A percentile compares a stretch with the other conserved stretches of the same genome.
These are phyloP conservation scores for Pilatotrama ljubarskyi DNA, from an alignment of 768 basidiomycete genomes.

Conservation along the genomic window DNA sequence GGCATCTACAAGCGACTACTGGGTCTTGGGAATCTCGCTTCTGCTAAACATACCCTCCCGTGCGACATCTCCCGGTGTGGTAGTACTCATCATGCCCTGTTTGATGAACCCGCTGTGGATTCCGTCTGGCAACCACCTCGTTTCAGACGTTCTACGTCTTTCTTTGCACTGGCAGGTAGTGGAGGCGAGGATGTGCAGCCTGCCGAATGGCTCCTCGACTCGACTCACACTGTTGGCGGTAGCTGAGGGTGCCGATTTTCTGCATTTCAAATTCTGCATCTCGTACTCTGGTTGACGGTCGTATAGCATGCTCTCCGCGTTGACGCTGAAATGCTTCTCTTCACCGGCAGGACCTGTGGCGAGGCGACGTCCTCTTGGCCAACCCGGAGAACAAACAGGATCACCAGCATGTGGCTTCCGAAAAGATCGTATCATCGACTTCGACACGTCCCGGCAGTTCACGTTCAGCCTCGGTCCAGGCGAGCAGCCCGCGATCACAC, in stretches of 20 bases:
- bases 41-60: no score
- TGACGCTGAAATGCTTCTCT: background rate
- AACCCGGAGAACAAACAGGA: background rate
- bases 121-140: no score
- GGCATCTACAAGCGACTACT: no score
- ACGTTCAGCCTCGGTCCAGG: background rate
- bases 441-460: constrained; percentile 3
- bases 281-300: background rate
- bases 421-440: constrained; percentile 12
- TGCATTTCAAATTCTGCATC: background rate
- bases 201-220: no score
- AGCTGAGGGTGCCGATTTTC: background rate
- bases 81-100: no score
- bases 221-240: background rate
- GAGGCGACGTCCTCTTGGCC: background rate
- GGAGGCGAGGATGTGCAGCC: no score
- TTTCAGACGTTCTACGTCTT: no score
- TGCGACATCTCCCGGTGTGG: no score
- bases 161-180: no score
- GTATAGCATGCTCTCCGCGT: background rate
- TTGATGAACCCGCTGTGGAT: no score
- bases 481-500: background rate
- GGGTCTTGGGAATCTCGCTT: no score
- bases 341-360: background rate
- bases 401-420: background rate